phyloP scores from a whole-genome alignment of 1,284 basidiomycete species.

The Mycena sp. region DNA sequence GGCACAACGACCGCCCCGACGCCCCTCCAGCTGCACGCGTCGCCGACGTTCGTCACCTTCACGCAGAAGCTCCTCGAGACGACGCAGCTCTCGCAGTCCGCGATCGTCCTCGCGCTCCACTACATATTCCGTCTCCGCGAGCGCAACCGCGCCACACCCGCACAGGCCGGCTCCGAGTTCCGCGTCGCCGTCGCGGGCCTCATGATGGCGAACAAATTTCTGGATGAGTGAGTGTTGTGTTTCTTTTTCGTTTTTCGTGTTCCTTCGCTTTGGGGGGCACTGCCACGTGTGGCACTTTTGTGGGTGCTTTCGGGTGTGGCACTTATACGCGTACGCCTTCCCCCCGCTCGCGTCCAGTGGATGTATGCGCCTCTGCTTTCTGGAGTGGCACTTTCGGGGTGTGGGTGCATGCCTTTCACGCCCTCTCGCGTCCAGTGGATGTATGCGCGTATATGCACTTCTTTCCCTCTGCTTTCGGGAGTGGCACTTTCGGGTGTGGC shows the following conservation, averaged over 20 bases:
- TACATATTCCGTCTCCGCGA: constrained; percentile 85
- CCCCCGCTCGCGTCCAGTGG: too few relatives aligned
- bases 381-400: too few relatives aligned
- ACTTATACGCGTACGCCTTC: background rate
- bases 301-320: too few relatives aligned
- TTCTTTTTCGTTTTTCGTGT: background rate
- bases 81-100: constrained; percentile 88
- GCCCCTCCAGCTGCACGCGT: constrained; percentile 73
- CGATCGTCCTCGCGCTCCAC: constrained; percentile 88
- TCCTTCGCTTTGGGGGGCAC: background rate
- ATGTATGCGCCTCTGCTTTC: too few relatives aligned
- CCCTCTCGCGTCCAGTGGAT: too few relatives aligned
- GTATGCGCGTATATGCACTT: too few relatives aligned
- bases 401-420: too few relatives aligned
- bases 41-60: constrained; percentile 76
- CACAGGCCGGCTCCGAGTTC: constrained; percentile 77
- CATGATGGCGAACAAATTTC: constrained; percentile 97
- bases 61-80: constrained; percentile 88
- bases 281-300: too few relatives aligned
- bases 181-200: constrained; percentile 89
- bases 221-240: constrained; percentile 77
- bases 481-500: too few relatives aligned
- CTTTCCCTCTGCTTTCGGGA: background rate
- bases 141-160: constrained; percentile 69
- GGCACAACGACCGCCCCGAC: constrained; percentile 48